These are phyloP conservation scores for Adansonia digitata DNA, from an alignment of 345 rosid species.

Conservation along the genomic window DNA sequence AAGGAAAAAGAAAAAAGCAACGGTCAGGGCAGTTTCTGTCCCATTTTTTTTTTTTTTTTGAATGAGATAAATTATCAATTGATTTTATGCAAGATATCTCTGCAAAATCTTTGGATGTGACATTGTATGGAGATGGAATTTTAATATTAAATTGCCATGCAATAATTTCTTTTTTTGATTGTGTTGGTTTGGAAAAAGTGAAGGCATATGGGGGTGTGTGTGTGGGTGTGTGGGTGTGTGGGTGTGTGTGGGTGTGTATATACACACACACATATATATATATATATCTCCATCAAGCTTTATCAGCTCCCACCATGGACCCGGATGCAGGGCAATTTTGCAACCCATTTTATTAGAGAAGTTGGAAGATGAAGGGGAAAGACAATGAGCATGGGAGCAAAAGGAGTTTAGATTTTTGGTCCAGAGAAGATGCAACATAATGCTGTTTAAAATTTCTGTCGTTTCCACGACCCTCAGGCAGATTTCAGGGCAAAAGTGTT, in stretches of 20 bases:
- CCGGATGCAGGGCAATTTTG: constrained; percentile 1
- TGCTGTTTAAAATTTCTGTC: constrained; percentile 4
- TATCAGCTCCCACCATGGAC: neutral
- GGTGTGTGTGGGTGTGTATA: too few species aligned
- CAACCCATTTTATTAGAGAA: neutral
- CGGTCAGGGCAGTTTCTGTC: neutral
- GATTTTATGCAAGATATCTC: neutral
- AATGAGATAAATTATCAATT: neutral
- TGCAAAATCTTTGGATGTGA: neutral
- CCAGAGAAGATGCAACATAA: neutral
- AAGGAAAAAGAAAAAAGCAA: neutral
- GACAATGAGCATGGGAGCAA: neutral
- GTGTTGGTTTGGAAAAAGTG: constrained; percentile 4
- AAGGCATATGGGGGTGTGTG: too few species aligned
- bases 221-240: too few species aligned
- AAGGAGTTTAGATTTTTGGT: neutral
- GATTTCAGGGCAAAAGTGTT: neutral
- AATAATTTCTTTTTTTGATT: neutral
- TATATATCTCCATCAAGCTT: constrained; percentile 9
- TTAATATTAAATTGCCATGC: neutral
- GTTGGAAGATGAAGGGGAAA: neutral
- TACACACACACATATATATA: too few species aligned
- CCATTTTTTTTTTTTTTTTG: too few species aligned
- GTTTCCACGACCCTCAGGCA: neutral
- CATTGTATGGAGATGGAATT: neutral